phyloP scores from a whole-genome alignment of 1,139 yeast genomes.

The Geotrichum candidum region DNA sequence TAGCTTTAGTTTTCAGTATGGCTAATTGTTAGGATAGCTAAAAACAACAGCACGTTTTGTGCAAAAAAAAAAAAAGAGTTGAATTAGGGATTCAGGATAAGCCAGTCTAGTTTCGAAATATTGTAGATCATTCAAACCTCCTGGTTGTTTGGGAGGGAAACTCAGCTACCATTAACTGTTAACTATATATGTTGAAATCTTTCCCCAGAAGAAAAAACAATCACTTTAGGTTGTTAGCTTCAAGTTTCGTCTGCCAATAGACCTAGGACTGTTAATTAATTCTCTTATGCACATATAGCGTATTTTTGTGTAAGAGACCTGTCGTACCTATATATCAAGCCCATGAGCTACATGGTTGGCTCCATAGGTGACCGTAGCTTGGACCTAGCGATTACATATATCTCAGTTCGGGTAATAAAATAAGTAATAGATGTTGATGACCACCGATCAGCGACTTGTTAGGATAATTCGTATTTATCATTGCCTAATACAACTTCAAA shows the following conservation, averaged over 20 bases:
- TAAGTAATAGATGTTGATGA: not conserved
- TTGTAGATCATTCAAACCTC: too few relatives aligned
- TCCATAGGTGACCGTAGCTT: not conserved
- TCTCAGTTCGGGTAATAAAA: not conserved
- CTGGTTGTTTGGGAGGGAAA: too few relatives aligned
- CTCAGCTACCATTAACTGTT: too few relatives aligned
- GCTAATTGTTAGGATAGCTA: too few relatives aligned
- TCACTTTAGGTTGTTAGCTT: too few relatives aligned
- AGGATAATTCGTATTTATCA: not conserved
- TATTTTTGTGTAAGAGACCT: too few relatives aligned
- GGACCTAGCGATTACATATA: not conserved
- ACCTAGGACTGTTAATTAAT: not conserved
- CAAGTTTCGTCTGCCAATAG: not conserved
- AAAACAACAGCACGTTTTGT: too few relatives aligned
- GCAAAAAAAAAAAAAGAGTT: too few relatives aligned
- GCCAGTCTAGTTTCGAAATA: too few relatives aligned
- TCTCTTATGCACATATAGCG: not conserved
- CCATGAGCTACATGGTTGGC: not conserved
- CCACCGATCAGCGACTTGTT: not conserved
- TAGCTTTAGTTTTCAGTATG: too few relatives aligned
- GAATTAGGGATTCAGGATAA: too few relatives aligned
- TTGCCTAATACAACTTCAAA: not conserved
- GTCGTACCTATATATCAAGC: not conserved
- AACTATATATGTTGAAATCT: too few relatives aligned
- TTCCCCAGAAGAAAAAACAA: not conserved